A percentile compares a stretch with the other conserved stretches of the same genome.
These are phyloP conservation scores for Tagetes erecta DNA, from an alignment of 129 eudicot species.

Conservation along the genomic window DNA sequence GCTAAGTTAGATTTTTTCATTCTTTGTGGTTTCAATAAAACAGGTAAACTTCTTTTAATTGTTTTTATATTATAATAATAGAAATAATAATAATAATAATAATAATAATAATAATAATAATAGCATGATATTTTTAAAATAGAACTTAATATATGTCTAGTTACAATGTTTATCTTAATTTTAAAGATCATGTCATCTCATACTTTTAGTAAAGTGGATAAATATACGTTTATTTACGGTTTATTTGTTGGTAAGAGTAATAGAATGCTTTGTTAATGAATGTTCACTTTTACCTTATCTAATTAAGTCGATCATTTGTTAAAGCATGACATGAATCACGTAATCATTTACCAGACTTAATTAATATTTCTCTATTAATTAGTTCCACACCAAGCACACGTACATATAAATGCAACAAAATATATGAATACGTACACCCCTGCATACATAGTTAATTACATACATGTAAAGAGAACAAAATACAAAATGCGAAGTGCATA, in stretches of 20 bases:
- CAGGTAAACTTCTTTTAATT: conserved; percentile 13
- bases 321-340: not conserved
- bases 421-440: too few species aligned
- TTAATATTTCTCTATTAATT: conserved; percentile 4
- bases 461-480: too few species aligned
- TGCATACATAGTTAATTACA: too few species aligned
- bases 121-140: not conserved
- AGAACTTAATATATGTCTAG: not conserved
- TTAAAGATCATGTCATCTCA: not conserved
- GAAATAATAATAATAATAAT: too few species aligned
- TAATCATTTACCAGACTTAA: too few species aligned
- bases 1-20: conserved; percentile 36
- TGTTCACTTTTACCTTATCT: too few species aligned
- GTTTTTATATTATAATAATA: conserved; percentile 15
- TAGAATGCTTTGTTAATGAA: too few species aligned
- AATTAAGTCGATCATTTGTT: not conserved
- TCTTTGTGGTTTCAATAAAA: conserved; percentile 46
- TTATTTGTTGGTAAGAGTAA: too few species aligned
- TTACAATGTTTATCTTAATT: not conserved
- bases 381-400: too few species aligned
- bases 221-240: not conserved
- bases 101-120: too few species aligned
- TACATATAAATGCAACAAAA: too few species aligned
- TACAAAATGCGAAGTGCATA: too few species aligned
- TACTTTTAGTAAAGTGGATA: not conserved